Evolutionary conservation across 23 red algal species (phyloP).

Genomic region (Chondrus crispus): DNA sequence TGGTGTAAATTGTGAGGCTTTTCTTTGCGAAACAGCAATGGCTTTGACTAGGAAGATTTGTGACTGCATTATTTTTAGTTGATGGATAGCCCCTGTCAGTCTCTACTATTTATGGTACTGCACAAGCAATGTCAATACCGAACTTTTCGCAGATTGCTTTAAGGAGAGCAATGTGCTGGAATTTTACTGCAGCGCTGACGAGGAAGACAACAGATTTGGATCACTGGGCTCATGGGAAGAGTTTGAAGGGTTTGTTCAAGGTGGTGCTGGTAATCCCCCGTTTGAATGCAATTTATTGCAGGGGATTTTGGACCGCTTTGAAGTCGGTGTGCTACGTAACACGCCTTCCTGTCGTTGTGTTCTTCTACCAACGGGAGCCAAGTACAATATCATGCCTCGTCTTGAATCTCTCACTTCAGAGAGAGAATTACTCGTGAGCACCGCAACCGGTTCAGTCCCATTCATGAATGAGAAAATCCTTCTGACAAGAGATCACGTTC

Average conservation of each 20-base stretch:
- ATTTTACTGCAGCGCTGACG: neutral
- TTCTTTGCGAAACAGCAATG: too few relatives aligned
- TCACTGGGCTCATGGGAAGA: neutral
- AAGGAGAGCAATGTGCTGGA: neutral
- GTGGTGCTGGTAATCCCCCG: neutral
- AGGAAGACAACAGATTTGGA: neutral
- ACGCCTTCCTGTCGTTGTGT: neutral
- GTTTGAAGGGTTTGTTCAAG: neutral
- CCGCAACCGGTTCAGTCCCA: neutral
- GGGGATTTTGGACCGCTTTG: neutral
- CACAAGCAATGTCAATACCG: too few relatives aligned
- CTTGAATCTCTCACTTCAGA: neutral
- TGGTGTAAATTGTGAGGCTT: too few relatives aligned
- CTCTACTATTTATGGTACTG: too few relatives aligned
- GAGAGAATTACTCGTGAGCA: neutral
- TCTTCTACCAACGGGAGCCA: neutral
- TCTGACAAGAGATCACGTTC: neutral
- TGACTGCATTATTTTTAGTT: too few relatives aligned
- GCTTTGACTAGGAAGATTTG: too few relatives aligned
- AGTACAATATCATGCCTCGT: neutral
- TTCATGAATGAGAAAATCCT: neutral
- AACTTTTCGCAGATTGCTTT: conserved; percentile 10
- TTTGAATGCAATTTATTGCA: neutral
- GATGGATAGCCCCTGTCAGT: too few relatives aligned
- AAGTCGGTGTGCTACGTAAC: neutral